These are phyloP conservation scores for Solanum chacoense DNA, from an alignment of 305 asterid genomes.

Conservation along the genomic window DNA sequence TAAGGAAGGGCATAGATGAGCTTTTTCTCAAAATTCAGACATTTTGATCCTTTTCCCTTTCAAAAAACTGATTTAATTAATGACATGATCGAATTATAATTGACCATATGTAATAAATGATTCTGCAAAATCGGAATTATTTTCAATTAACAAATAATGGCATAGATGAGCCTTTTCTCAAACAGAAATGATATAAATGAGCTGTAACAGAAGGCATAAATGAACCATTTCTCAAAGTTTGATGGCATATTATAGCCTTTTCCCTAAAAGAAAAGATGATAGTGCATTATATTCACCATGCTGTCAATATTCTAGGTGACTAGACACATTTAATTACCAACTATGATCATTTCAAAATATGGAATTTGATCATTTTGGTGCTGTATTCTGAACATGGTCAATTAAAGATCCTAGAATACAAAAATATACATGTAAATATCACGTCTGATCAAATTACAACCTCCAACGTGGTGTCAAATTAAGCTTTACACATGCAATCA, in stretches of 20 bases:
- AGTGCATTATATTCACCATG: neutral
- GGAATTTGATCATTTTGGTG: neutral
- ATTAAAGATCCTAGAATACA: neutral
- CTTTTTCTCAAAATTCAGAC: neutral
- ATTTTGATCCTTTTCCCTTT: neutral
- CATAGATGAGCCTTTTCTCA: neutral
- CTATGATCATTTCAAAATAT: neutral
- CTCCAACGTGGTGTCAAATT: slow-evolving; percentile 2
- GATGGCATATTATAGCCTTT: rapidly evolving
- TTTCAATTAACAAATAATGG: neutral
- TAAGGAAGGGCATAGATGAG: neutral
- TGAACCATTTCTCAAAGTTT: neutral
- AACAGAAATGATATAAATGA: too few relatives aligned
- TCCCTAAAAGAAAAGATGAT: neutral
- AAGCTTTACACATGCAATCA: slow-evolving; percentile 82
- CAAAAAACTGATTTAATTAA: too few relatives aligned
- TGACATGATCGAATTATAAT: neutral
- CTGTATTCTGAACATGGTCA: neutral
- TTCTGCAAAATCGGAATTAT: neutral
- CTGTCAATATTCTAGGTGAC: neutral
- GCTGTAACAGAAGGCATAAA: rapidly evolving
- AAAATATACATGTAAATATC: neutral
- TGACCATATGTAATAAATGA: neutral
- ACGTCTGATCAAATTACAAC: neutral
- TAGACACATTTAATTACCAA: neutral